Percentiles rank a stretch among this genome's conserved stretches.
phyloP scores from a whole-genome alignment of 139 green algal species.

The Closterium sp. region DNA sequence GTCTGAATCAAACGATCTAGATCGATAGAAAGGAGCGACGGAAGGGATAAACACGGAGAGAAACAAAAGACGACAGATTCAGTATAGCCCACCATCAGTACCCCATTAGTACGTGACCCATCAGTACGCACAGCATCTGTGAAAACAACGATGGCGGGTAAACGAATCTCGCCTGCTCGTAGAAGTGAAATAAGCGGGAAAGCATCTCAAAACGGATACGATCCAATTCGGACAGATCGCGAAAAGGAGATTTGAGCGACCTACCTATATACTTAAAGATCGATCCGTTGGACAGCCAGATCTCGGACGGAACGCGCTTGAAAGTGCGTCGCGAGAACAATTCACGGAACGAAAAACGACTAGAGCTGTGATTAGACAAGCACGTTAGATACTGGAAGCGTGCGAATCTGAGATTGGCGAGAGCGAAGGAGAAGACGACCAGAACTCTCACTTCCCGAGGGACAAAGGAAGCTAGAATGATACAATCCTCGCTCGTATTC shows the following conservation, averaged over 20 bases:
- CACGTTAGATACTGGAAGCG: neutral
- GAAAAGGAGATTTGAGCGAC: neutral
- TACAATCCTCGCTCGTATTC: too few species aligned
- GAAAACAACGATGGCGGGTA: neutral
- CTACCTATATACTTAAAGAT: neutral
- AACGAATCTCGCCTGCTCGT: neutral
- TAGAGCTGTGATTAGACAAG: neutral
- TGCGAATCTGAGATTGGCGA: neutral
- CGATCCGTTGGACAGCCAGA: neutral
- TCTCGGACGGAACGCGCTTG: neutral
- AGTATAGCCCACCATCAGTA: too few species aligned
- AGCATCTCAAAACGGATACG: neutral
- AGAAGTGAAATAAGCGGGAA: neutral
- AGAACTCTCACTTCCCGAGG: neutral
- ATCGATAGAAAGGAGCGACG: neutral
- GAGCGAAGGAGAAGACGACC: neutral
- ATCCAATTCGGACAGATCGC: too few species aligned
- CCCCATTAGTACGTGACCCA: too few species aligned
- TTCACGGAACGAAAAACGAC: neutral
- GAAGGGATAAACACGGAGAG: neutral
- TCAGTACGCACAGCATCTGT: too few species aligned
- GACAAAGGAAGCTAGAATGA: too few species aligned
- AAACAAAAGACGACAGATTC: neutral
- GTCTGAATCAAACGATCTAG: neutral
- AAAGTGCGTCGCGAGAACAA: neutral